phyloP scores from a whole-genome alignment of 257 asterid species.

The Solanum ossicruentum region DNA sequence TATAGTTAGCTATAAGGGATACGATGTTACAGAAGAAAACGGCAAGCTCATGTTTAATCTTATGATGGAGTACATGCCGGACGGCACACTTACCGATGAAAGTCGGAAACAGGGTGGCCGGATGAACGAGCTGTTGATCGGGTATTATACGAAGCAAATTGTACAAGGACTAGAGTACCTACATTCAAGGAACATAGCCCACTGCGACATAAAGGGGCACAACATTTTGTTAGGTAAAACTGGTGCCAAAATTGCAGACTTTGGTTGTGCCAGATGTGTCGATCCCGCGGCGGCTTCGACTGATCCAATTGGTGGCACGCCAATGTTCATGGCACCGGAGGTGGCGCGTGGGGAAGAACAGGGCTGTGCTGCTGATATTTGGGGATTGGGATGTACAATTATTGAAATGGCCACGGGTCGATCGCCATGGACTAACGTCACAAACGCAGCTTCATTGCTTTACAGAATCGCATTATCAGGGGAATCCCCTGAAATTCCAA shows the following conservation, averaged over 20 bases:
- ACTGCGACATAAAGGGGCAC: slow-evolving; percentile 68
- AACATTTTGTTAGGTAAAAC: slow-evolving; percentile 31
- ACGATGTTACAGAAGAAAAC: slow-evolving; percentile 28
- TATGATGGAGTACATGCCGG: slow-evolving; percentile 37
- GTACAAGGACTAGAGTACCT: slow-evolving; percentile 40
- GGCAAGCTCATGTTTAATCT: slow-evolving; percentile 28
- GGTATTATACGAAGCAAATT: slow-evolving; percentile 26
- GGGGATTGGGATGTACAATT: slow-evolving; percentile 77
- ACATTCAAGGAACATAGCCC: slow-evolving; percentile 57
- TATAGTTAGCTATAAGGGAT: slow-evolving; percentile 40
- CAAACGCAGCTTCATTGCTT: slow-evolving; percentile 16
- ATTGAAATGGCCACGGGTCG: slow-evolving; percentile 67
- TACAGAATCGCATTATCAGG: slow-evolving; percentile 50
- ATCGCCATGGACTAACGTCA: slow-evolving; percentile 47
- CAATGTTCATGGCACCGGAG: slow-evolving; percentile 82
- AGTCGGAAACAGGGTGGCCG: slow-evolving; percentile 16
- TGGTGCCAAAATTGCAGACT: slow-evolving; percentile 52
- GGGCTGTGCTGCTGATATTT: slow-evolving; percentile 56
- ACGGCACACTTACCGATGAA: slow-evolving; percentile 29
- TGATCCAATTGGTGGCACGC: slow-evolving; percentile 37
- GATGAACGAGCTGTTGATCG: slow-evolving; percentile 22
- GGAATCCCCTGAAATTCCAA: slow-evolving; percentile 45
- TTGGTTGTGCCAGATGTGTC: slow-evolving; percentile 53
- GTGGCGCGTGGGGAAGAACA: slow-evolving; percentile 60
- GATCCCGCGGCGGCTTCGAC: background rate